A percentile compares a stretch with the other conserved stretches of the same genome.
Evolutionary conservation across 2,329 filamentous ascomycete species (phyloP).

Genomic region (Fusarium foetens): DNA sequence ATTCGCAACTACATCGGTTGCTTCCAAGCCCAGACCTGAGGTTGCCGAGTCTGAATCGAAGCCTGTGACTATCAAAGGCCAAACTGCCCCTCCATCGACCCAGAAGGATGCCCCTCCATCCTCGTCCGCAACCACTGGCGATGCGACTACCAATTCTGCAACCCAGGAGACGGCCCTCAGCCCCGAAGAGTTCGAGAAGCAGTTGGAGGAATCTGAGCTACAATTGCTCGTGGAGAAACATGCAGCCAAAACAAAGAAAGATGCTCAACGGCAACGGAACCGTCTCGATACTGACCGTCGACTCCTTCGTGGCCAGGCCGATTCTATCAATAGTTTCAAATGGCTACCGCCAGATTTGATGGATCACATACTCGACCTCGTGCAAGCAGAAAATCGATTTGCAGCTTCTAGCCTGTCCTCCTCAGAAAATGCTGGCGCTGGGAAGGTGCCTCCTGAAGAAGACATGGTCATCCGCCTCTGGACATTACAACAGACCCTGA

Average conservation of each 20-base stretch:
- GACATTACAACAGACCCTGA: slow-evolving; percentile 81
- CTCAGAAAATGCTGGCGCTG: slow-evolving; percentile 56
- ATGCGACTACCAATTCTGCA: slow-evolving; percentile 31
- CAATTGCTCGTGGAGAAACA: slow-evolving; percentile 89
- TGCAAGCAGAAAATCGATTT: slow-evolving; percentile 72
- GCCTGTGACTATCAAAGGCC: slow-evolving; percentile 35
- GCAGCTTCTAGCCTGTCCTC: slow-evolving; percentile 59
- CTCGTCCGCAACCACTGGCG: slow-evolving; percentile 40
- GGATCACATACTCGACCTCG: slow-evolving; percentile 79
- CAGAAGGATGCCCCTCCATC: slow-evolving; percentile 46
- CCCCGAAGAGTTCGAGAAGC: slow-evolving; percentile 88
- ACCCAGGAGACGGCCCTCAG: slow-evolving; percentile 65
- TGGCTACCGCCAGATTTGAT: slow-evolving; percentile 86
- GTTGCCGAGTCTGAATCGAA: slow-evolving; percentile 51
- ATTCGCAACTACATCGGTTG: slow-evolving; percentile 92
- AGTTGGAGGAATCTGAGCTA: slow-evolving; percentile 90
- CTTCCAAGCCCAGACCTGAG: slow-evolving; percentile 81
- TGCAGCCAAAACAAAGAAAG: slow-evolving; percentile 79
- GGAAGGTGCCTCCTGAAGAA: slow-evolving; percentile 75
- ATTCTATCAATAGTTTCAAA: slow-evolving; percentile 74
- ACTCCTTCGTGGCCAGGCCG: slow-evolving; percentile 81
- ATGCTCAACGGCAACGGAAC: slow-evolving; percentile 78
- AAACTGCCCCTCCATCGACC: slow-evolving; percentile 48
- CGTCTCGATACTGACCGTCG: slow-evolving; percentile 88
- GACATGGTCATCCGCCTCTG: slow-evolving; percentile 83